Base-by-base conservation (phyloP, 129 eudicot species). In the Artemisia annua region DNA sequence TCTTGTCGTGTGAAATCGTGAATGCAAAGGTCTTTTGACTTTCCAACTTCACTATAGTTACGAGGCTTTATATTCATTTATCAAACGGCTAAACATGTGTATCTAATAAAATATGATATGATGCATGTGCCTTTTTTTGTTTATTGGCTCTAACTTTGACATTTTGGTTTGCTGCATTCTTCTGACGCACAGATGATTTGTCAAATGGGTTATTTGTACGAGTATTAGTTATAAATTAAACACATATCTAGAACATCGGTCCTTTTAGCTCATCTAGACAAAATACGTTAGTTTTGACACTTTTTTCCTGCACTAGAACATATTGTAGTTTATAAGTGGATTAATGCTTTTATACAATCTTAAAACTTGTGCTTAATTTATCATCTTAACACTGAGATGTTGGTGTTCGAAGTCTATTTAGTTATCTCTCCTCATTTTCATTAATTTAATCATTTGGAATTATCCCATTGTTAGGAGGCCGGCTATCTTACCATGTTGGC, bases 91-190 rank as follows among this genome's bases (percentile, higher is more conserved):
- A 18, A 58, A 58, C 39, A 58, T 20, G 35, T 26, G 32, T 61
- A 43, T 61, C 46, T 26, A 26, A 6, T 24, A 28, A 63, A 35
- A 30, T 18, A 39, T 18, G 59, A 20, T 14, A 57, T 15, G 55
- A 20, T 71, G 46, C 75, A 71, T 71, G 66, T 71, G 76, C 15
- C 6, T 3, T 44, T 71, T 66, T 35, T 24, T 30, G 0, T 18
- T 28, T 61, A 54, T 56, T 22, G 66, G 65, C 66, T 39, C 66
- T 20, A 57, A 57, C 55, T 62, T 56, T 39, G 67, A 57, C 75
- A 71, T 44, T 71, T 71, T 46, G 49, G 76, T 71, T 44, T 58
- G 58, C 75, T 70, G 66, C 59, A 55, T 70, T 12, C 14, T 19
- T 59, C 28, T 44, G 75, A 57, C 56, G 14, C 67, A 58, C 19